Conservation (phyloP, 768 basidiomycete species). For the Kwoniella europaea region DNA sequence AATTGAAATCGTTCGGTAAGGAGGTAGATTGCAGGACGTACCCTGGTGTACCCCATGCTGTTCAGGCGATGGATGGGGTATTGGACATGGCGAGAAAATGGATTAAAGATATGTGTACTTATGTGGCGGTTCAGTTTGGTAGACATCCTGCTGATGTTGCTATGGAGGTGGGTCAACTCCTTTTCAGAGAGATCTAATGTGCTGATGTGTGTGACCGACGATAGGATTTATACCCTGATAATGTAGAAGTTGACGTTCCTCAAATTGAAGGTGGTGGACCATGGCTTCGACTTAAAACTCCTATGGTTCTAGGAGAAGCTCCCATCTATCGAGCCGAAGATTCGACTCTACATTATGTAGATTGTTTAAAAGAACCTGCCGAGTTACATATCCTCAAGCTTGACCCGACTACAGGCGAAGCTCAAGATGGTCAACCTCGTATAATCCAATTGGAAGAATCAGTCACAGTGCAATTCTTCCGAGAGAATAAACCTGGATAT, state of each 20-base stretch:
- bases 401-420: conserved; percentile 16
- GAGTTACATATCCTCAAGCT: conserved; percentile 33
- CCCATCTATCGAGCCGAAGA: conserved; percentile 32
- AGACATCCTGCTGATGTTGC: conserved; percentile 25
- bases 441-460: conserved; percentile 29
- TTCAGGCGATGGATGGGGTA: conserved; percentile 34
- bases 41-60: conserved; percentile 62
- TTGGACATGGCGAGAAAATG: conserved; percentile 22
- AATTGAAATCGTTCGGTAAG: conserved; percentile 65
- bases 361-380: conserved; percentile 35
- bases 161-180: conserved; percentile 26
- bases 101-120: conserved; percentile 30
- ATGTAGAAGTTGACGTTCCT: conserved; percentile 18
- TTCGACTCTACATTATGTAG: conserved; percentile 33
- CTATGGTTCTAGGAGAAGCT: conserved; percentile 30
- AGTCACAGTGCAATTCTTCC: conserved; percentile 34
- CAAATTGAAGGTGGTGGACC: conserved; percentile 30
- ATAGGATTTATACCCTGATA: conserved; percentile 28
- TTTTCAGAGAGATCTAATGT: neutral
- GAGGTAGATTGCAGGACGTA: conserved; percentile 67
- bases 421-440: neutral
- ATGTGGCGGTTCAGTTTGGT: conserved; percentile 26
- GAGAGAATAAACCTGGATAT: conserved; percentile 29
- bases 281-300: conserved; percentile 24
- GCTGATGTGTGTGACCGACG: neutral